Base-by-base conservation (phyloP, 1,284 basidiomycete genomes). In the Anthracocystis panici-leucophaei region DNA sequence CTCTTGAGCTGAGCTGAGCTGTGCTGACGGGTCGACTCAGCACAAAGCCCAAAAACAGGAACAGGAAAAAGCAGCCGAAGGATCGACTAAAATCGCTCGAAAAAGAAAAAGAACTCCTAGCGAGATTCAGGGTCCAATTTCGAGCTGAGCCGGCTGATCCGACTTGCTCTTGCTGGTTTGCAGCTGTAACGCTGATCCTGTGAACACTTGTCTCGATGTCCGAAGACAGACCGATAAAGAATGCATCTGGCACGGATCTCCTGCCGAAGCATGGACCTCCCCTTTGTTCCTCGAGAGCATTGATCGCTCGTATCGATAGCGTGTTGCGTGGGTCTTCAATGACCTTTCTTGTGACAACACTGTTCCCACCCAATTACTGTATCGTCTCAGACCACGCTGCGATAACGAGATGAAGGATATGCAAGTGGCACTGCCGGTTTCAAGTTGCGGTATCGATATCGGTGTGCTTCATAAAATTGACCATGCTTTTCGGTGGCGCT, bases 61-160 rank as follows among this genome's bases (percentile, higher is more conserved):
- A n/a, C n/a, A n/a, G n/a, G n/a, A n/a, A 45, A 38, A 44, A 14
- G 27, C 38, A 31, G n/a, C 48, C 29, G 48, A 49, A 31, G 29
- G 48, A 54, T 29, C 27, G 23, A 21, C 21, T 16, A 61, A 20
- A 33, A 41, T 9, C 33, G 33, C 11, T 33, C 33, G 11, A 33
- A n/a, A n/a, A n/a, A n/a, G n/a, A 29, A 23, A 52, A 57, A 53
- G 54, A 33, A 44, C 44, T 49, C 56, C 56, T 65, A 58, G 50
- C 62, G 62, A 65, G 45, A 33, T 57, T 49, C 45, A 57, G 55
- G 55, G 55, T 57, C 45, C 55, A 49, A 33, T 5, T 23, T 20
- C n/a, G 16, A 48, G 27, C 49, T 14, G 35, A 35, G n/a, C 29
- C 27, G 29, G 48, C 27, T 10, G 18, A 33, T 33, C 29, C 29